Evolutionary conservation across 306 rosid species (phyloP), one percentile per base, ranked within the genome.

Genomic region (Rosa rugosa): DNA sequence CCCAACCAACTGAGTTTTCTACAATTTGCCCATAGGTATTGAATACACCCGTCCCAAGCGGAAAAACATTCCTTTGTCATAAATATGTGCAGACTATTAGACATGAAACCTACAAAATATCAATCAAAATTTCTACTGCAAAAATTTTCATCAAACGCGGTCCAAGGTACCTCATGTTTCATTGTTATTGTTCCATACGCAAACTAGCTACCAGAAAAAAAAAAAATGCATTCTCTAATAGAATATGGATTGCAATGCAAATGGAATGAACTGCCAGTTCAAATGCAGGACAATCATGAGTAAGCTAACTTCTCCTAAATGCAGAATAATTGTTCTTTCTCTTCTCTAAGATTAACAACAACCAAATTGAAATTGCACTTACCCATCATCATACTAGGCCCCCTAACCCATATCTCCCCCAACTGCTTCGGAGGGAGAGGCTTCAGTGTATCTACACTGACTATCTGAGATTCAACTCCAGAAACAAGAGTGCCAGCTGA

Each of bases 381-480:
- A 92, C 99, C 97, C 79, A 40, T 77, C 99, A 95, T 92, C 91
- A 92, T 95, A 78, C 88, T 91, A 65, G 94, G 94, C 51, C 99
- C 99, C 76, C 94, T 86, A 6, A 91, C 98, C 92, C 93, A 91
- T 84, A 95, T 87, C 94, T 95, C 99, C 64, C 99, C 99, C 73
- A 88, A 47, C 80, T 92, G 90, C 56, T 81, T 83, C 56, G 99
- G 97, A 80, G 99, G 99, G 1, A 89, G 97, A 51, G 94, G 91
- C 88, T 92, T 91, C 82, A 83, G 70, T 3, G 95, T 85, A 56
- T 92, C 99, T 53, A 95, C 90, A 46, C 94, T 88, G 38, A 92
- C 81, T 69, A 95, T 91, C 82, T 86, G 95, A 74, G 90, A 85
- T 78, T 95, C 99, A 68, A 95, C 82, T 60, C 99, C 98, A 0